Percentiles rank a stretch among this genome's conserved stretches.
phyloP scores from a whole-genome alignment of 2,329 filamentous ascomycete species.

The Calonectria naviculata region DNA sequence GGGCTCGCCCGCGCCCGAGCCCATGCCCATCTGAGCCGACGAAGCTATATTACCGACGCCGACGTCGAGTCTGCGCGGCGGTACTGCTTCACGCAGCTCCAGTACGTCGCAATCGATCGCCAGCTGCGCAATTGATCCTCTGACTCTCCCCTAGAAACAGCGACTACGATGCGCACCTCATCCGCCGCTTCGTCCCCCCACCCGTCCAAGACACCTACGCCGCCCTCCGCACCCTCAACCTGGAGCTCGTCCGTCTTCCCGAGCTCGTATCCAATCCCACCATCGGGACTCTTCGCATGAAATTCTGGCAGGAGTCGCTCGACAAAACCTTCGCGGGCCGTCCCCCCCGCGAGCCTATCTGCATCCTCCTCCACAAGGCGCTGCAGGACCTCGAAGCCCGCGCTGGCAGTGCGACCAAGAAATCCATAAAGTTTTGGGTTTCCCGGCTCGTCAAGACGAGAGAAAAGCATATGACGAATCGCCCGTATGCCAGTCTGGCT shows the following conservation, averaged over 20 bases:
- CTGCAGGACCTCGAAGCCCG: constrained; percentile 69
- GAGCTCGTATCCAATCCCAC: constrained; percentile 90
- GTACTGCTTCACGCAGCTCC: constrained; percentile 66
- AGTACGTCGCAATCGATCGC: constrained; percentile 47
- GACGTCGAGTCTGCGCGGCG: constrained; percentile 64
- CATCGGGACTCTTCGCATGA: constrained; percentile 88
- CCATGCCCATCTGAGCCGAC: constrained; percentile 36
- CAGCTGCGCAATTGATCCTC: background rate
- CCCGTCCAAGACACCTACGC: constrained; percentile 85
- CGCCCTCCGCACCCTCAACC: constrained; percentile 90
- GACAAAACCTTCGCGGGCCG: constrained; percentile 79
- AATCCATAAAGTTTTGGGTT: constrained; percentile 77
- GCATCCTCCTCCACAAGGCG: constrained; percentile 81
- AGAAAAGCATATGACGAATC: constrained; percentile 85
- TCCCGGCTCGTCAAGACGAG: constrained; percentile 82
- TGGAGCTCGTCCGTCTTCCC: constrained; percentile 90
- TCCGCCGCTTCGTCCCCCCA: constrained; percentile 85
- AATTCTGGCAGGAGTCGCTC: constrained; percentile 94
- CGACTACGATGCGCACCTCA: constrained; percentile 88
- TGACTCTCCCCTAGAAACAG: constrained; percentile 70
- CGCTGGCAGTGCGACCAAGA: constrained; percentile 54
- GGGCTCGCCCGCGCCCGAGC: constrained; percentile 44
- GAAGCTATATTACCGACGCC: constrained; percentile 60
- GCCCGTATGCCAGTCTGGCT: constrained; percentile 79
- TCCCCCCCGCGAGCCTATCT: constrained; percentile 92